Evolutionary conservation across 2,329 filamentous ascomycete species (phyloP).

Genomic region (Graphilbum sp.): DNA sequence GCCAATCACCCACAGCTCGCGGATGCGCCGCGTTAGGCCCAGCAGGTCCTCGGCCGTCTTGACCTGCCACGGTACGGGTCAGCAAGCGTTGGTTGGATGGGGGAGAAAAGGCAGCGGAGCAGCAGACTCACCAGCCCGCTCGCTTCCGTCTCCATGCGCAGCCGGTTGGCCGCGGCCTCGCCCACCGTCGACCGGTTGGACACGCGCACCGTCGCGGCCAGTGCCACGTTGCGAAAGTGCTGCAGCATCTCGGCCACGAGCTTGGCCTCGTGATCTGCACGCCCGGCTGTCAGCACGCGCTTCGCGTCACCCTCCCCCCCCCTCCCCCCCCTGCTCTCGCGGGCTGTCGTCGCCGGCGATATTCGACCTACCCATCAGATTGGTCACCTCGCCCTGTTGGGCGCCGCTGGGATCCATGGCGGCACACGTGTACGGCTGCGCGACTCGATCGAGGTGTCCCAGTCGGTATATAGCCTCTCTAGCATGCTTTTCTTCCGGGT

Average conservation of each 20-base stretch:
- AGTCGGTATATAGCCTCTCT: too few species aligned
- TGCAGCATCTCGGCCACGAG: constrained; percentile 27
- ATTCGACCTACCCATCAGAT: constrained; percentile 4
- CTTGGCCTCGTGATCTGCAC: constrained; percentile 29
- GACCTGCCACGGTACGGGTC: too few species aligned
- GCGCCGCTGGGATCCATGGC: constrained; percentile 4
- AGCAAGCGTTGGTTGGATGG: too few species aligned
- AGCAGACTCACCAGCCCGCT: constrained; percentile 17
- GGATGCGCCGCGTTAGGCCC: constrained; percentile 28
- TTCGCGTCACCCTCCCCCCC: background rate
- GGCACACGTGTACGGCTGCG: background rate
- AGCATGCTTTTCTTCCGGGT: too few species aligned
- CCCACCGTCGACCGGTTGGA: constrained; percentile 18
- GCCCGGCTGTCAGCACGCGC: too few species aligned
- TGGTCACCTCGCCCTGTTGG: constrained; percentile 2
- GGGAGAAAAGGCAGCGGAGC: background rate
- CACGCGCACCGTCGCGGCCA: constrained; percentile 19
- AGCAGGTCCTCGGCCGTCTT: constrained; percentile 27
- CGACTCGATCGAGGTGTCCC: background rate
- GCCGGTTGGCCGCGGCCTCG: constrained; percentile 21
- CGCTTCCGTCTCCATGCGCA: constrained; percentile 23
- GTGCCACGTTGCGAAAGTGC: constrained; percentile 26
- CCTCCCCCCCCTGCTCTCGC: too few species aligned
- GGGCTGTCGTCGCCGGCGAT: background rate
- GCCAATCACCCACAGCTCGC: constrained; percentile 32